phyloP scores from a whole-genome alignment of 768 basidiomycete genomes.

The Tulasnella sp. region DNA sequence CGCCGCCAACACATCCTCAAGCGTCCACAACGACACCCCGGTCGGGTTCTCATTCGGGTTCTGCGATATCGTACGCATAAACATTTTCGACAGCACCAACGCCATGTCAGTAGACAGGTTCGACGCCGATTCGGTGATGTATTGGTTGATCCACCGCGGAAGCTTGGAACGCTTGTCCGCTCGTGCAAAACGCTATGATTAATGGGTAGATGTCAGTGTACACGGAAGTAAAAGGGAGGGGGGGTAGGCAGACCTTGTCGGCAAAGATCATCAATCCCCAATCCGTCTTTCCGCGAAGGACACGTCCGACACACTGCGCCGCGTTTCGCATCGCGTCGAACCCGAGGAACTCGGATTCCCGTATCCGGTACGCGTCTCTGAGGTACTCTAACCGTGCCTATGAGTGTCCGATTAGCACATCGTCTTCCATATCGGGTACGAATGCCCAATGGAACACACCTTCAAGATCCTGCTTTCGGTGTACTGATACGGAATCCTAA shows the following conservation, averaged over 20 bases:
- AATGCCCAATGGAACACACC: constrained; percentile 19
- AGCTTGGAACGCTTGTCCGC: constrained; percentile 91
- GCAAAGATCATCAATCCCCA: constrained; percentile 99
- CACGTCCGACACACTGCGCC: constrained; percentile 97
- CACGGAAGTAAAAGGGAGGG: background rate
- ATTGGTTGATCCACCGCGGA: constrained; percentile 98
- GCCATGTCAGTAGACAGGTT: constrained; percentile 99
- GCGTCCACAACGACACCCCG: constrained; percentile 86
- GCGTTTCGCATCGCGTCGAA: constrained; percentile 99
- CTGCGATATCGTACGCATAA: constrained; percentile 98
- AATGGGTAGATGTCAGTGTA: background rate
- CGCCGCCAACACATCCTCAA: constrained; percentile 79
- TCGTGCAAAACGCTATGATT: constrained; percentile 66
- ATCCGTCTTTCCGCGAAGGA: constrained; percentile 94
- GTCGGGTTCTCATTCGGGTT: constrained; percentile 94
- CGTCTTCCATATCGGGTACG: background rate
- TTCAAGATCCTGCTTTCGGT: constrained; percentile 96
- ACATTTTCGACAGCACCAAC: constrained; percentile 81
- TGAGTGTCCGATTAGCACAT: background rate
- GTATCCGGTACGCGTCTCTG: constrained; percentile 94
- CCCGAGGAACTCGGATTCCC: constrained; percentile 96
- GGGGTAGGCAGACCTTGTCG: constrained; percentile 57
- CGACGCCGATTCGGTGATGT: constrained; percentile 95
- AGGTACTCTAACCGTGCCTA: constrained; percentile 87
- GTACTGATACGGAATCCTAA: constrained; percentile 89